Base-by-base conservation (phyloP, 331 rosid species). In the Quercus tomentella region DNA sequence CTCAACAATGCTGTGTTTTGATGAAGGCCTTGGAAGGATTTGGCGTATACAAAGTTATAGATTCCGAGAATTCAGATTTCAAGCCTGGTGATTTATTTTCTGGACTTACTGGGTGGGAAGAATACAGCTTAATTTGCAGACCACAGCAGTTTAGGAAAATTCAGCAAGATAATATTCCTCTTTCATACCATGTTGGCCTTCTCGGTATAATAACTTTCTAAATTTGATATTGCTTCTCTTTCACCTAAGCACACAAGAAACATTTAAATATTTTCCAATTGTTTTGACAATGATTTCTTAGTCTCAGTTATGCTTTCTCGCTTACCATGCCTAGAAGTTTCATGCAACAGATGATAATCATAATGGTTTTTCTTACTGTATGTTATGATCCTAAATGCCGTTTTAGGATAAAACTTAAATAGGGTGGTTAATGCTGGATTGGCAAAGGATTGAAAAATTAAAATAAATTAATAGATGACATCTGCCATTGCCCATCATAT, bases 21-120 rank as follows among this genome's bases (percentile, higher is more conserved):
- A 56, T 71, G 86, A 84, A 91, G 98, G 79, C 80, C 20, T 79
- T 94, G 58, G 89, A 91, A 87, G 89, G 93, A 15, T 85, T 81
- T 81, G 89, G 91, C 7, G 86, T 88, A 62, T 78, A 87, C 76
- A 41, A 58, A 63, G 91, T 88, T 79, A 70, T 88, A 82, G 76
- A 76, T 61, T 88, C 91, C 31, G 84, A 81, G 55, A 41, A 85
- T 70, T 80, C 89, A 77, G 58, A 75, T 83, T 88, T 83, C 86
- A 56, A 88, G 80, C 82, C 88, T 11, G 89, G 89, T 7, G 89
- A 88, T 70, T 67, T 78, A 26, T 14, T 85, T 49, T 72, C 86
- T 0, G 87, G 87, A 67, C 4, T 83, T 16, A 88, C 89, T 49
- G 56, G 86, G 66, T 88, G 91, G 91, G 91, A 88, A 62, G 86